A percentile compares a stretch with the other conserved stretches of the same genome.
phyloP scores from a whole-genome alignment of 805 yeast genomes.

The Kuraishia capsulata region DNA sequence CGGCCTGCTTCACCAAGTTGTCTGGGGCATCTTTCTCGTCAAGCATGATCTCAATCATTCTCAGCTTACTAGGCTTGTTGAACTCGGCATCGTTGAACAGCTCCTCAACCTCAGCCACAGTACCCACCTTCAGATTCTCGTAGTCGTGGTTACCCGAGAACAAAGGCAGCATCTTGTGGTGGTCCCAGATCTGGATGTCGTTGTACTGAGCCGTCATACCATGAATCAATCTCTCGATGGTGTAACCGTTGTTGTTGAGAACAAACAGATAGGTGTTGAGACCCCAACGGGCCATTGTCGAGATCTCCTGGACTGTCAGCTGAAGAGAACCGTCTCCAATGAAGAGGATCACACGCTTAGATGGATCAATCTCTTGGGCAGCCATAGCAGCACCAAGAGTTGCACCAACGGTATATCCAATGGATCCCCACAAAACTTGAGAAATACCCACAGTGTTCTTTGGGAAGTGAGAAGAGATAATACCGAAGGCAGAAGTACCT shows the following conservation, averaged over 20 bases:
- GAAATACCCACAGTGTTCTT: conserved; percentile 54
- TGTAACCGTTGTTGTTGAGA: conserved; percentile 66
- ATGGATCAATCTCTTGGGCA: conserved; percentile 52
- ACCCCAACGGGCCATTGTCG: conserved; percentile 60
- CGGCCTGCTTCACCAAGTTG: conserved; percentile 58
- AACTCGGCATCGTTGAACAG: conserved; percentile 38
- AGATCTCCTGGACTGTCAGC: conserved; percentile 65
- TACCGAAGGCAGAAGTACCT: conserved; percentile 71
- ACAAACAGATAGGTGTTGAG: conserved; percentile 61
- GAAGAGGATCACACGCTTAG: conserved; percentile 54
- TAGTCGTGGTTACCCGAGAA: conserved; percentile 51
- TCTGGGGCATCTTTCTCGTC: conserved; percentile 64
- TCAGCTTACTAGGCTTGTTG: conserved; percentile 46
- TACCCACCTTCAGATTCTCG: conserved; percentile 44
- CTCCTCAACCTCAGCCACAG: conserved; percentile 48
- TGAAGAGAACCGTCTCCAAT: conserved; percentile 74
- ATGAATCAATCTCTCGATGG: conserved; percentile 68
- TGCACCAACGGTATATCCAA: conserved; percentile 64
- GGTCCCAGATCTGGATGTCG: conserved; percentile 63
- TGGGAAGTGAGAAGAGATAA: conserved; percentile 59
- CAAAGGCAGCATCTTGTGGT: conserved; percentile 42
- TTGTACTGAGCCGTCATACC: conserved; percentile 59
- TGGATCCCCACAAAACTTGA: conserved; percentile 71
- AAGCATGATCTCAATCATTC: conserved; percentile 61
- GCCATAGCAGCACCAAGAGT: conserved; percentile 63